phyloP scores from a whole-genome alignment of 139 green algal genomes.

The Chlorokybus atmophyticus region DNA sequence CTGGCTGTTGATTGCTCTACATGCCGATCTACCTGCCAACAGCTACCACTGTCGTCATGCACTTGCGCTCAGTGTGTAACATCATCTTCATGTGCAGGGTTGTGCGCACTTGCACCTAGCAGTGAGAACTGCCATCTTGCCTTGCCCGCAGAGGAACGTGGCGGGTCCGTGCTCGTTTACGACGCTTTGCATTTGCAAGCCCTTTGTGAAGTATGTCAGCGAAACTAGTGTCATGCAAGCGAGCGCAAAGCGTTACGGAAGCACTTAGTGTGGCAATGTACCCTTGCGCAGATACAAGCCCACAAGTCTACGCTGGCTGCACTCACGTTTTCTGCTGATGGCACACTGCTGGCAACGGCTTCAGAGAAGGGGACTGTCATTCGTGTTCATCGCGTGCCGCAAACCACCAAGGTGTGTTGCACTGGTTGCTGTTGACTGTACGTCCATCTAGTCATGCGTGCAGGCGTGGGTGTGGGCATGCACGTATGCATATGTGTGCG shows the following conservation, averaged over 20 bases:
- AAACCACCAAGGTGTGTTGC: constrained; percentile 24
- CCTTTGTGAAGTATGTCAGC: not conserved
- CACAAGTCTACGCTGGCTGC: constrained; percentile 47
- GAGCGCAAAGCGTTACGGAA: constrained; percentile 1
- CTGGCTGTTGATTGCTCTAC: too few species aligned
- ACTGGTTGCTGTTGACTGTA: too few species aligned
- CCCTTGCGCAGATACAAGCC: constrained; percentile 38
- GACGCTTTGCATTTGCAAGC: not conserved
- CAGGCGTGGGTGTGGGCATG: too few species aligned
- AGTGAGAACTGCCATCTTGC: not conserved
- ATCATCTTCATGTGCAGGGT: too few species aligned
- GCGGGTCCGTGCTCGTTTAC: not conserved
- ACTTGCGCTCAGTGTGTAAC: too few species aligned
- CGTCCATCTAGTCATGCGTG: too few species aligned
- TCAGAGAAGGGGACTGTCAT: constrained; percentile 64
- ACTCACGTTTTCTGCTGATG: constrained; percentile 17
- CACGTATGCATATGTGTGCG: too few species aligned
- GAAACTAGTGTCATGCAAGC: not conserved
- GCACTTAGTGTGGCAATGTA: not conserved
- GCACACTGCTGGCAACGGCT: constrained; percentile 53
- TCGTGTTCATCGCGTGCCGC: constrained; percentile 45
- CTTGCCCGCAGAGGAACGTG: not conserved
- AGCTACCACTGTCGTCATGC: too few species aligned
- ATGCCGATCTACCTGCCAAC: too few species aligned
- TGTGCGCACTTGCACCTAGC: constrained; percentile 4